Conservation (phyloP, 2,329 filamentous ascomycete genomes). For the Fusarium sp. region DNA sequence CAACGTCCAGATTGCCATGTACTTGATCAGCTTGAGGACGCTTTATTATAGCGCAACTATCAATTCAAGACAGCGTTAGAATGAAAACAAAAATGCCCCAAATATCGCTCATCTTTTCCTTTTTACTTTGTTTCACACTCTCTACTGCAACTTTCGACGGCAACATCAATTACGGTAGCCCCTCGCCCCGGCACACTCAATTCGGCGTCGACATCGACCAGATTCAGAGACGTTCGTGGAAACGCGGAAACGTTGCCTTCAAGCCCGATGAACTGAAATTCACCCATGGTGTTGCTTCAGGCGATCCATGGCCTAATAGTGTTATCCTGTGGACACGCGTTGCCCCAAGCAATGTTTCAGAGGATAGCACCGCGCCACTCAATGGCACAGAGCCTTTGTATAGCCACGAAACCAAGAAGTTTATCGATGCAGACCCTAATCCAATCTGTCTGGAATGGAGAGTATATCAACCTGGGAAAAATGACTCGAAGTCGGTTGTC, state of each 20-base stretch:
- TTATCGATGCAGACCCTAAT: not conserved
- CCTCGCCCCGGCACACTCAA: conserved; percentile 6
- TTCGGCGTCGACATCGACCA: not conserved
- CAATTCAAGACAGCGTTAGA: not conserved
- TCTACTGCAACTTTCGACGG: not conserved
- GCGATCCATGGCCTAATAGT: conserved; percentile 6
- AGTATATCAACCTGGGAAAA: not conserved
- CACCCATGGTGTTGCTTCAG: conserved; percentile 6
- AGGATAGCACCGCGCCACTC: not conserved
- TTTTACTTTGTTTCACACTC: not conserved
- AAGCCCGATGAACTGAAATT: not conserved
- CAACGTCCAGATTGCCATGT: not conserved
- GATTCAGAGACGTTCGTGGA: conserved; percentile 9
- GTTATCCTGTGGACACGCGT: conserved; percentile 15
- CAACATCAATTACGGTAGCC: conserved; percentile 15
- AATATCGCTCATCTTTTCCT: not conserved
- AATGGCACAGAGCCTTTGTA: conserved; percentile 6
- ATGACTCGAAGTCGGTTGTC: not conserved
- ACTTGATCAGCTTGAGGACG: not conserved
- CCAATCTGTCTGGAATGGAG: conserved; percentile 4
- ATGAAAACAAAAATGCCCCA: not conserved
- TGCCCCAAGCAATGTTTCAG: not conserved
- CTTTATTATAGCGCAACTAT: not conserved
- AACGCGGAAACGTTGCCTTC: conserved; percentile 2
- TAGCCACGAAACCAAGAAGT: conserved; percentile 15